Base-by-base conservation (phyloP, 257 asterid species). In the Solanum pinnatisectum region DNA sequence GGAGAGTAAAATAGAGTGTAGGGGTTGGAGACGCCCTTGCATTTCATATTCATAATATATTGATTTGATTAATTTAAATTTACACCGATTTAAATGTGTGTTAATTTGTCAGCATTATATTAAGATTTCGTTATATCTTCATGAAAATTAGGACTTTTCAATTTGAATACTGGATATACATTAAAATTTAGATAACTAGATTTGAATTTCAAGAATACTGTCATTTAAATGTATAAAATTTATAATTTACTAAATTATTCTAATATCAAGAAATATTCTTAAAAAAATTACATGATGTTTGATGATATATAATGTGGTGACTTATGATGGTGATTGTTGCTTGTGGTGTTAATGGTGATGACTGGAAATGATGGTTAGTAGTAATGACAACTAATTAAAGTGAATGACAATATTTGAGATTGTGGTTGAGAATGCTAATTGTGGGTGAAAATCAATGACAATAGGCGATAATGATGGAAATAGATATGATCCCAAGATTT, bases 41-140 rank as follows among this genome's bases (percentile, higher is more conserved):
- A 63, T 63, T 10, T 63, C 4, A 63, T 10, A 63, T n/a, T 10
- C 7, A 10, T n/a, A 63, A n/a, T n/a, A 22, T 20, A 60, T 63
- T 65, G 33, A 25, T 10, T 65, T 27, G 4, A 65, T n/a, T 25
- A 65, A 65, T 25, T 65, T 25, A 65, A 12, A 5, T 65, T 65
- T 12, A 11, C 16, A 0, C 0, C 0, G n/a, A 22, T 60, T 8
- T 60, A 56, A 0, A 0, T 56, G 0, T 56, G 65, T 20, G 60
- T 56, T 56, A 4, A 18, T 56, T 10, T 10, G 15, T 11, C 0
- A 42, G 0, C 1, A 4, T 40, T 40, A 42, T 10, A 56, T 5
- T 56, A 56, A 16, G 0, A 18, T 56, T 56, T 56, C 10, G 4
- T 6, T 56, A 4, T 2, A 56, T 56, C 7, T 56, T 56, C 8